Base-by-base conservation (phyloP, 2,329 filamentous ascomycete genomes). In the Fusarium nanum region DNA sequence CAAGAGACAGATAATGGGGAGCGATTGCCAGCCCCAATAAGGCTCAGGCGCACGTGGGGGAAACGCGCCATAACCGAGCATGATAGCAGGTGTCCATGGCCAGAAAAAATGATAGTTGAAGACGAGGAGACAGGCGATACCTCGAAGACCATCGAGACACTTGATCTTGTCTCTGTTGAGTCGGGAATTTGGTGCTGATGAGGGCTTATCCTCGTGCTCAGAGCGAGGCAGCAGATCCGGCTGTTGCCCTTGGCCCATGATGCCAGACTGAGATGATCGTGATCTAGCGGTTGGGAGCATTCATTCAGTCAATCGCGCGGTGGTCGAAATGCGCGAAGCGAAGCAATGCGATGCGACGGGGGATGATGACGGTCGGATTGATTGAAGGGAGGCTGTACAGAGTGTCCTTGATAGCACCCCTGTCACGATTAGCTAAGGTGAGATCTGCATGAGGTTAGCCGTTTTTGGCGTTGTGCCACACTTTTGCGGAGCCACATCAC, bases 91-190 rank as follows among this genome's bases (percentile, higher is more conserved):
- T 2, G 79, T 81, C 79, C 79, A 82, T 18, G 80, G 79, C 79
- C 80, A 81, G 46, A 82, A 73, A 56, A 81, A 82, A 62, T 82
- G 80, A 60, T 81, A 82, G 50, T 81, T 82, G 76, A 82, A 82
- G 56, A 82, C 81, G 37, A 81, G 73, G 30, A 82, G 77, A 58
- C 80, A 82, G 18, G 81, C 81, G 60, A 82, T 76, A 52, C 81
- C 81, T n/a, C 81, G 77, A 3, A 82, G 76, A 16, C 81, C 81
- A 68, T 82, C 81, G 40, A 82, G 79, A 28, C 76, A 79, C 52
- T 69, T 75, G 67, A 82, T 80, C 72, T 82, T 81, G 73, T 80
- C 79, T 23, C 64, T 50, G 56, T 56, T 64, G 44, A 57, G 54
- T 47, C 56, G 63, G 28, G 58, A 55, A 25, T 60, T 49, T 16